A percentile compares a stretch with the other conserved stretches of the same genome.
Conservation (phyloP, 2,329 filamentous ascomycete genomes). For the Diaporthe batatas region DNA sequence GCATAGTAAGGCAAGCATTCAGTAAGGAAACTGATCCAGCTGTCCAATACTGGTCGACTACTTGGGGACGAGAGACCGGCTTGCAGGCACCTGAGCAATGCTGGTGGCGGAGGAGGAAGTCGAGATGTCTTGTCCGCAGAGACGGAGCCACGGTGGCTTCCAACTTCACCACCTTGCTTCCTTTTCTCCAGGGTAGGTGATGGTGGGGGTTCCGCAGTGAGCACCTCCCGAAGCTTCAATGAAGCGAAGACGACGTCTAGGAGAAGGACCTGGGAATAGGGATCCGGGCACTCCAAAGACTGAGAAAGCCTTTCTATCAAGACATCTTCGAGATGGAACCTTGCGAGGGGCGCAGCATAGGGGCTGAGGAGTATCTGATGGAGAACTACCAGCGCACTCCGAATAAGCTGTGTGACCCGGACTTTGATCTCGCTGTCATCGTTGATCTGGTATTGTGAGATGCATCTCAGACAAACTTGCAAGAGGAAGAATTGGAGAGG, state of each 20-base stretch:
- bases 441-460: slow-evolving; percentile 60
- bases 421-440: slow-evolving; percentile 55
- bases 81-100: slow-evolving; percentile 87
- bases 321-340: slow-evolving; percentile 76
- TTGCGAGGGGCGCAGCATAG: slow-evolving; percentile 69
- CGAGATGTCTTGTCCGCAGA: slow-evolving; percentile 48
- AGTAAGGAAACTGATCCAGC: slow-evolving; percentile 89
- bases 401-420: slow-evolving; percentile 76
- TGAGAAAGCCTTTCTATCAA: slow-evolving; percentile 77
- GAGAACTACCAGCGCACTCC: slow-evolving; percentile 77
- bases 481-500: slow-evolving; percentile 78
- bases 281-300: slow-evolving; percentile 72
- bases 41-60: slow-evolving; percentile 85
- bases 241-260: slow-evolving; percentile 83
- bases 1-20: slow-evolving; percentile 88
- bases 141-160: slow-evolving; percentile 56
- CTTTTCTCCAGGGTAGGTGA: slow-evolving; percentile 64
- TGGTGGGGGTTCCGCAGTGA: slow-evolving; percentile 55
- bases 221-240: slow-evolving; percentile 73
- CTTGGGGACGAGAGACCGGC: slow-evolving; percentile 81
- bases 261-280: slow-evolving; percentile 80
- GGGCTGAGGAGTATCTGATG: slow-evolving; percentile 77
- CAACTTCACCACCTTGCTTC: slow-evolving; percentile 56
- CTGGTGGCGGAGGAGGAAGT: slow-evolving; percentile 70
- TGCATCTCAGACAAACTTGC: slow-evolving; percentile 74